Percentiles rank a stretch among this genome's conserved stretches.
These are phyloP conservation scores for Lentinula guzmanii DNA, from an alignment of 768 basidiomycete species.

Conservation along the genomic window DNA sequence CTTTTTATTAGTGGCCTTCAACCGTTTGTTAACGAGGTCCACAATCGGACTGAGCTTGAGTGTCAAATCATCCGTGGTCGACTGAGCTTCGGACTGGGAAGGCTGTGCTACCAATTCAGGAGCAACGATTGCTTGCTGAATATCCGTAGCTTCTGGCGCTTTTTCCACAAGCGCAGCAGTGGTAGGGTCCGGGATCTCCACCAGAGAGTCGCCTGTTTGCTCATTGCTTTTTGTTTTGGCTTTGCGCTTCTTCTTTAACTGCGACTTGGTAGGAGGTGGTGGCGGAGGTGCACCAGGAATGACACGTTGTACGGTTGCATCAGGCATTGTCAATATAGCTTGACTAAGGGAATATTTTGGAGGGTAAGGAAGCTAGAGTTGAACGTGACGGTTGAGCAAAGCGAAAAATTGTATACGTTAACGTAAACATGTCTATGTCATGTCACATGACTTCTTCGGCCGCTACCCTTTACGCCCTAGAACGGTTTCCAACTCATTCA, in stretches of 20 bases:
- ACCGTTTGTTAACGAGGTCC: conserved; percentile 73
- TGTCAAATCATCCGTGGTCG: conserved; percentile 38
- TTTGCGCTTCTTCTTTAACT: conserved; percentile 66
- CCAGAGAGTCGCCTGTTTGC: conserved; percentile 41
- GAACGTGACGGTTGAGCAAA: not conserved
- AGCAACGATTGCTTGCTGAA: conserved; percentile 39
- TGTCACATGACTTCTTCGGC: no score
- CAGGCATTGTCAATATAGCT: conserved; percentile 24
- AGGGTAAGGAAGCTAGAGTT: not conserved
- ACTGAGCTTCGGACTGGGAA: conserved; percentile 26
- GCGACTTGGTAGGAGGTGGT: conserved; percentile 49
- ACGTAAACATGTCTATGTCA: no score
- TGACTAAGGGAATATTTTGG: conserved; percentile 8
- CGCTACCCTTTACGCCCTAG: not conserved
- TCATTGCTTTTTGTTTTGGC: conserved; percentile 38
- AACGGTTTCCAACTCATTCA: not conserved
- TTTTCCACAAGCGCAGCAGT: conserved; percentile 43
- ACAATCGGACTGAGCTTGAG: conserved; percentile 63
- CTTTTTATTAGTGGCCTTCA: conserved; percentile 77
- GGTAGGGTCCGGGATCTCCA: conserved; percentile 37
- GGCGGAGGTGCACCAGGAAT: conserved; percentile 77
- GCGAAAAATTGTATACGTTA: not conserved
- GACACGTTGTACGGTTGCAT: conserved; percentile 37
- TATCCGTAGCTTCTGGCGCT: conserved; percentile 40
- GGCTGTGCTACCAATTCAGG: conserved; percentile 37